Evolutionary conservation across 192 early-diverging fungal genomes (phyloP), one percentile per base, ranked within the genome.

Genomic region (Neocallimastix lanati): DNA sequence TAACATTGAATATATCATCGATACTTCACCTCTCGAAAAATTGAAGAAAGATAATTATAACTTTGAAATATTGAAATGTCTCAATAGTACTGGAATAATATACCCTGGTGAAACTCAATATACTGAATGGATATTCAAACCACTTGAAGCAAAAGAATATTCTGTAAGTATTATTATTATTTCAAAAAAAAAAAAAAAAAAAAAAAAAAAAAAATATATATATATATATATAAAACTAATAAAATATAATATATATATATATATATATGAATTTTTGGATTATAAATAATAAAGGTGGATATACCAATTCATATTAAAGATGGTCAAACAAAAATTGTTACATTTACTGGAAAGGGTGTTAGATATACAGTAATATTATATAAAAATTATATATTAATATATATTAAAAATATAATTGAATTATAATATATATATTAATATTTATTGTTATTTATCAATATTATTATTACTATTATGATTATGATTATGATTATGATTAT

Each of bases 41-140:
- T n/a, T 88, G 13, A 86, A 84, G 35, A 33, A 78, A 28, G 82
- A 80, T 21, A 87, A 88, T 29, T 50, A 82, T 79, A 78, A 83
- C 40, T 85, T 87, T 79, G 79, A 79, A 15, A 83, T 90, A 28
- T 82, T 90, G 29, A 13, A 80, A 28, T 90, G 88, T 78, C 76
- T 76, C 11, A 83, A 79, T 36, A 29, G 81, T 28, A 28, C 67
- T 12, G 88, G 88, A 0, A 80, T 67, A 0, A 85, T 90, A 28
- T 16, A 67, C 13, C 84, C 88, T 13, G 86, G 86, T 0, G 81
- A 77, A 11, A 82, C 82, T 12, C 84, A 81, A 77, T 81, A 82
- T 30, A 80, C 89, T 28, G 82, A 87, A 33, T 90, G 87, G 86
- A 81, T 88, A 13, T 90, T 90, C 77, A 29, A 83, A 28, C 88